These are phyloP conservation scores for Trametes sp. DNA, from an alignment of 1,284 basidiomycete genomes.

Conservation along the genomic window DNA sequence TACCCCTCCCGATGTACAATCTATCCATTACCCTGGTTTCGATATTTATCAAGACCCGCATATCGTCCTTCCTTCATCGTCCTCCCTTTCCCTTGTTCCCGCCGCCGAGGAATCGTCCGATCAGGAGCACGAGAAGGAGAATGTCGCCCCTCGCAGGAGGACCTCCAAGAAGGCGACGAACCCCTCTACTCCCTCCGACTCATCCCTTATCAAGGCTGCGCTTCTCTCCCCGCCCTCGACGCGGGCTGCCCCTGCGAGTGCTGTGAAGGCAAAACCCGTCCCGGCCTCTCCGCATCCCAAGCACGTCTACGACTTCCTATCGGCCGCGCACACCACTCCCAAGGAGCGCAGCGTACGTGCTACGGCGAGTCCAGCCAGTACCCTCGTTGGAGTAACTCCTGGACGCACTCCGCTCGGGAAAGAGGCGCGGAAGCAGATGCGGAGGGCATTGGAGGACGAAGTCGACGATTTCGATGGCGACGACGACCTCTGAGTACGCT, in stretches of 20 bases:
- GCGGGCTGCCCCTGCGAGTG: conserved; percentile 7
- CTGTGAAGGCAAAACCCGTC: conserved; percentile 7
- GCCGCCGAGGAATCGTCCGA: conserved; percentile 31
- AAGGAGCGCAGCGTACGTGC: conserved; percentile 13
- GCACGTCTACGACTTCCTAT: conserved; percentile 27
- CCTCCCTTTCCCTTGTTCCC: conserved; percentile 12
- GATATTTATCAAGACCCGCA: conserved; percentile 63
- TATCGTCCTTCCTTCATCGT: conserved; percentile 40
- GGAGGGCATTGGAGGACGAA: conserved; percentile 31
- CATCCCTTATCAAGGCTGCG: conserved; percentile 30
- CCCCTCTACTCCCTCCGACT: conserved; percentile 21
- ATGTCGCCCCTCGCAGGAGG: conserved; percentile 45
- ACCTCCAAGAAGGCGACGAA: conserved; percentile 18
- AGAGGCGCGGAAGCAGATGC: conserved; percentile 30
- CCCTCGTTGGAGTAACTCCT: conserved; percentile 21
- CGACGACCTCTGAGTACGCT: conserved; percentile 18
- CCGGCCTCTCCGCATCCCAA: conserved; percentile 30
- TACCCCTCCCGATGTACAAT: conserved; percentile 59
- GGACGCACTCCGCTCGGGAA: conserved; percentile 27
- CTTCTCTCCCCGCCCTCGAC: conserved; percentile 24
- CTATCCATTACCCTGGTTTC: conserved; percentile 79
- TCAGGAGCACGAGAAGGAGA: conserved; percentile 60
- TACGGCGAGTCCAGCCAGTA: conserved; percentile 12
- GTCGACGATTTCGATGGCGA: conserved; percentile 28
- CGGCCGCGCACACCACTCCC: conserved; percentile 20